A percentile compares a stretch with the other conserved stretches of the same genome.
Conservation (phyloP, 106 monocot species). For the Dendrobium nobile region DNA sequence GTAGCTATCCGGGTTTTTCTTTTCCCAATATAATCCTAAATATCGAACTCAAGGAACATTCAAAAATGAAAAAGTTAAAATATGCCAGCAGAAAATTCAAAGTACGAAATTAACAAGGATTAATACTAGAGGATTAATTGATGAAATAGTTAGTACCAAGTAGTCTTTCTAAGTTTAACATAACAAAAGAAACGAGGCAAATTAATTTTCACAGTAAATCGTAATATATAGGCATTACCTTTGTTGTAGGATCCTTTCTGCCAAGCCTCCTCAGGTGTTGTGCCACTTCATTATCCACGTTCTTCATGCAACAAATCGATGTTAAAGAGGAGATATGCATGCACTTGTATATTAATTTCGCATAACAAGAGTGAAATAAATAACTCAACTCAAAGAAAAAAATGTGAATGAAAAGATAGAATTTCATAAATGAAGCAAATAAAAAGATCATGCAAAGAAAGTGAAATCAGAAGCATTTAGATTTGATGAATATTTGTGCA, state of each 20-base stretch:
- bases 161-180: background rate
- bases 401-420: background rate
- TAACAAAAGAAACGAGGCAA: background rate
- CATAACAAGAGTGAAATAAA: background rate
- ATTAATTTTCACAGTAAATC: background rate
- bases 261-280: conserved; percentile 86
- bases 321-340: conserved; percentile 7
- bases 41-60: background rate
- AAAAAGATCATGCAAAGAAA: background rate
- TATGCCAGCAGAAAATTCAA: background rate
- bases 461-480: background rate
- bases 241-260: conserved; percentile 91
- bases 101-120: background rate
- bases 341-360: background rate
- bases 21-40: background rate
- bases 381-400: background rate
- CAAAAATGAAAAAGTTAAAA: background rate
- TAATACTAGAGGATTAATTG: background rate
- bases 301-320: conserved; percentile 33
- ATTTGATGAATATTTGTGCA: background rate
- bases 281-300: conserved; percentile 61
- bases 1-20: background rate
- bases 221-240: conserved; percentile 33
- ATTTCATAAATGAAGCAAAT: conserved; percentile 1
- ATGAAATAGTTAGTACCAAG: background rate